Conservation (phyloP, 805 yeast species). For the Huiozyma sinensis region DNA sequence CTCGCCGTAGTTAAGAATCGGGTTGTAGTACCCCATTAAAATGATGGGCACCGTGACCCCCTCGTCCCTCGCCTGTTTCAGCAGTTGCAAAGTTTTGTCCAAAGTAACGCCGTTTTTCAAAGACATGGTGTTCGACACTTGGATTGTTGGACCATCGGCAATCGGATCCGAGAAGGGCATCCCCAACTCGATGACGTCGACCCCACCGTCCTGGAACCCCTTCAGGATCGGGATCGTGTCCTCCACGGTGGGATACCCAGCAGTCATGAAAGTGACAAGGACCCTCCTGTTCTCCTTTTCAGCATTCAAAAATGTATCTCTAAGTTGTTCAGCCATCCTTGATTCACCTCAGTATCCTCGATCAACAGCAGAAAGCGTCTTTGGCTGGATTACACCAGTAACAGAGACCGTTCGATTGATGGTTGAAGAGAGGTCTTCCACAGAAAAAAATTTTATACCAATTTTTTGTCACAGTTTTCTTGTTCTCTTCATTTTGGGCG, state of each 20-base stretch:
- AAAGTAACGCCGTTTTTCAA: constrained; percentile 75
- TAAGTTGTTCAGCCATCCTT: constrained; percentile 31
- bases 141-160: constrained; percentile 98
- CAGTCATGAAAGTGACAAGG: constrained; percentile 84
- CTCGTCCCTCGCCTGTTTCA: constrained; percentile 59
- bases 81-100: constrained; percentile 55
- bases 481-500: too few species aligned
- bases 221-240: constrained; percentile 80
- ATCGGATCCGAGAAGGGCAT: constrained; percentile 96
- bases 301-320: constrained; percentile 46
- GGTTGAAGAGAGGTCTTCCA: too few species aligned
- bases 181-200: constrained; percentile 89
- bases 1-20: constrained; percentile 84
- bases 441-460: too few species aligned
- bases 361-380: too few species aligned
- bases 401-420: background rate
- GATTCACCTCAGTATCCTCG: background rate
- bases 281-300: constrained; percentile 68
- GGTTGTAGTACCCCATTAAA: constrained; percentile 97
- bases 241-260: constrained; percentile 82
- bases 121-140: constrained; percentile 75
- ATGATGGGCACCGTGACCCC: constrained; percentile 87
- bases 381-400: background rate
- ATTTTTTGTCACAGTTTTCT: too few species aligned
- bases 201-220: constrained; percentile 92